Base-by-base conservation (phyloP, 139 green algal species). In the Picochlorum costavermella region DNA sequence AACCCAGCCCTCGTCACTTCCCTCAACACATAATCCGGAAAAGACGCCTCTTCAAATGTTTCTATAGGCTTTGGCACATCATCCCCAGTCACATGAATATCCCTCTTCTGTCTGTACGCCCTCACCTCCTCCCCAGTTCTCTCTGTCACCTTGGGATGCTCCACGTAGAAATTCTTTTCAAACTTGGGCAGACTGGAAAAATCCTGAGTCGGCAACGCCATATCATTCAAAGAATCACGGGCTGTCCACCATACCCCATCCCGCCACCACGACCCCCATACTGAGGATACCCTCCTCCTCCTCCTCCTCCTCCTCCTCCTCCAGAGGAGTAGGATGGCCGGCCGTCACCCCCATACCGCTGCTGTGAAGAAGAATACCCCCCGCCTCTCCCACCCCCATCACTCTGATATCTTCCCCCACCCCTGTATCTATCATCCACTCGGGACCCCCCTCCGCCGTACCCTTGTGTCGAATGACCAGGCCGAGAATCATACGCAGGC, bases 131-230 rank as follows among this genome's bases (percentile, higher is more conserved):
- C 76, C 0, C 85, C 66, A 30, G 65, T 78, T 10, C 91, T 73
- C 0, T 71, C 74, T 2, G 75, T 85, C 11, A 97, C 90, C 17
- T 70, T 75, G 2, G 83, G 83, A 67, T 96, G 89, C 77, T 97
- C 89, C 43, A 86, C 61, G 59, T 95, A 95, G 40, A 95, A 95
- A 72, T 94, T 94, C 75, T 96, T 96, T 71, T 96, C 88, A 64
- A 96, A 96, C 31, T 67, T 66, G 13, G 84, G 73, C 17, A 95
- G 65, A 67, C 90, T 88, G 56, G 57, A 72, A 72, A 96, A 96
- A 73, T 92, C 75, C n/a, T 86, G 37, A 20, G 60, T 59, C 28
- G 66, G 20, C 14, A 96, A 75, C 29, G 73, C 43, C 37, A 92
- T 89, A 62, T 51, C 65, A 71, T 96, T 80, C 16, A 96, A 61